Evolutionary conservation across 2,329 filamentous ascomycete species (phyloP), one percentile per base, ranked within the genome.

Genomic region (Venturia aucupariae): DNA sequence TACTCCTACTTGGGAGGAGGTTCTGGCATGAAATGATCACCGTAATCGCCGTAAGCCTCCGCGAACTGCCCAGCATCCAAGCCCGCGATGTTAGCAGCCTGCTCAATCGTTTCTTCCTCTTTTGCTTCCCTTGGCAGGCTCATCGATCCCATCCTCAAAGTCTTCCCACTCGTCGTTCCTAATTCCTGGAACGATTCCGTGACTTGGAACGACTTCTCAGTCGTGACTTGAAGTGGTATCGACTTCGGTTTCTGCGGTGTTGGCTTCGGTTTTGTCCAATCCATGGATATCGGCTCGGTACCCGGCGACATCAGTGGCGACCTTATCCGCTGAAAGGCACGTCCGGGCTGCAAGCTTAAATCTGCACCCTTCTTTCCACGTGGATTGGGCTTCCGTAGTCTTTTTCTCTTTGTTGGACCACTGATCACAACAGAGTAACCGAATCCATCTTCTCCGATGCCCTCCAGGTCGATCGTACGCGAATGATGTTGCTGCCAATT

Each of bases 351-450:
- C 24, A 27, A 27, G 17, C 1, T 13, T 13, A 17, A 27, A 51
- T 35, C 15, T 13, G 30, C 19, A 10, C 51, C 17, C 51, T 57
- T 57, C 27, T 17, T 57, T 27, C 15, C 30, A 57, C 5, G 27
- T 35, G 17, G 30, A n/a, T 35, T 35, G 4, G 51, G 19, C 27
- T 57, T 57, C 51, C 30, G 32, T 3, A 57, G 30, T 57, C 44
- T 27, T 38, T 62, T 62, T 11, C 42, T n/a, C 22, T 62, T 42
- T 15, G 42, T 30, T 39, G 62, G 62, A 8, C 62, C 62, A 11
- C 54, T 64, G 54, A 64, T 64, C 19, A 38, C 39, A n/a, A 65
- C 64, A 4, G 59, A 48, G 38, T 65, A 65, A 11, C 64, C 64
- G 15, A 51, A 57, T 8, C 64, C 64, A 44, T 65, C 64, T 2